Conservation (phyloP, 169 alveolate genomes). For the Eimeria tenella region DNA sequence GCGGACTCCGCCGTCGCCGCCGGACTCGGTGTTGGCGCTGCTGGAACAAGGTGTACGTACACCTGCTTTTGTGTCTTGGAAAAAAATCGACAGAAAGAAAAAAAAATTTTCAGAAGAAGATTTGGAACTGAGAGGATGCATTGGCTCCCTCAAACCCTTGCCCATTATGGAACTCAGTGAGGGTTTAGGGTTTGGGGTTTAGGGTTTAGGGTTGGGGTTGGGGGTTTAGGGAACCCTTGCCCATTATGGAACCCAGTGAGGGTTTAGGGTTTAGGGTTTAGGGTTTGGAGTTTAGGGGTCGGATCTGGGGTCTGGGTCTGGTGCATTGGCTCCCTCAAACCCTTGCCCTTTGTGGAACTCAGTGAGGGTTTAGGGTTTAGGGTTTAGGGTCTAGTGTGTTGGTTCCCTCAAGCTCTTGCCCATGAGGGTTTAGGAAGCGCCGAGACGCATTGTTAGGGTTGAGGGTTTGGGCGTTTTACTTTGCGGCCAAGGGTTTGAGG, state of each 20-base stretch:
- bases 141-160: conserved; percentile 28
- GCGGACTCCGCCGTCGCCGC: not conserved
- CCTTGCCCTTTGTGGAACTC: conserved; percentile 6
- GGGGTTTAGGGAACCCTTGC: too few species aligned
- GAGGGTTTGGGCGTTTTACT: not conserved
- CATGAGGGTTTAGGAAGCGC: too few species aligned
- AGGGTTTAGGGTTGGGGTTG: too few species aligned
- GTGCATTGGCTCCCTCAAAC: conserved; percentile 31
- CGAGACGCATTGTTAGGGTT: too few species aligned
- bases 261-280: too few species aligned
- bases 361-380: not conserved
- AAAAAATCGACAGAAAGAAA: not conserved
- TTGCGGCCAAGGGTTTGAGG: not conserved
- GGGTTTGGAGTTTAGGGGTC: too few species aligned
- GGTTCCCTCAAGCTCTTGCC: too few species aligned
- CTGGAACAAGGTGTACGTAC: not conserved
- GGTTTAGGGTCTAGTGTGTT: too few species aligned
- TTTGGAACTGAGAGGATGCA: conserved; percentile 26
- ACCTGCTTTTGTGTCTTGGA: conserved; percentile 51
- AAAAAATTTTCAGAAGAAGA: not conserved
- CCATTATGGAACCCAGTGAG: too few species aligned
- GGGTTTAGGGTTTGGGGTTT: not conserved
- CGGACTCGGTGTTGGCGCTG: conserved; percentile 4
- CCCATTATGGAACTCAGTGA: conserved; percentile 23
- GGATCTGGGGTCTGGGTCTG: not conserved